Evolutionary conservation across 2,329 filamentous ascomycete genomes (phyloP), one percentile per base, ranked within the genome.

Genomic region (Metarhizium guizhouense): DNA sequence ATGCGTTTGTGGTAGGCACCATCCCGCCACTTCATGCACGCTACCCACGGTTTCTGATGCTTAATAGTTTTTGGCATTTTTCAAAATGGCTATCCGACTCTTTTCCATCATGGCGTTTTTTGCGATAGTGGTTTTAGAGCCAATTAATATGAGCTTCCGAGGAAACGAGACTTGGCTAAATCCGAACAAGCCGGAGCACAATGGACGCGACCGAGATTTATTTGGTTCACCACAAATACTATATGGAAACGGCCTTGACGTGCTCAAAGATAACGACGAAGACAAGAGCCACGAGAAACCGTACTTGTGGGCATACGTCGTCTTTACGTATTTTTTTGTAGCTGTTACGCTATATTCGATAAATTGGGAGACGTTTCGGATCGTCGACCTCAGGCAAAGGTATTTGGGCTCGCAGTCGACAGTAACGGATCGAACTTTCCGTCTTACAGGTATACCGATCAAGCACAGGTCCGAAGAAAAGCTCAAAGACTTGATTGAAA

Each of bases 251-350:
- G 59, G 58, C n/a, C 32, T 62, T 16, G 59, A 61, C 34, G 7
- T 49, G 11, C 34, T 61, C 40, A 67, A 70, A 51, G 71, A 64
- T 38, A 62, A 62, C 3, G 66, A 68, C 40, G 68, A 68, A 59
- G 70, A 72, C 45, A 64, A 60, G 54, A 68, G 68, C 51, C 67
- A 65, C 52, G 67, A 71, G 43, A 62, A 55, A 11, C 59, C 63
- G 7, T 96, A 92, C 64, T 74, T 96, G 1, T 96, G 93, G 91
- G 88, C 93, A 65, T 96, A 97, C 66, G 82, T 96, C 14, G 77
- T 88, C n/a, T 99, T 99, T 64, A 89, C 91, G 1, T 99, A 96
- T 74, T 79, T 97, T 52, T 99, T 97, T 70, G 93, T 87, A 6
- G 83, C 77, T 2, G 73, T 97, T 47, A 88, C 89, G 0, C 75